Evolutionary conservation across 495 filamentous ascomycete genomes (phyloP).

Genomic region (Neurospora pannonica): DNA sequence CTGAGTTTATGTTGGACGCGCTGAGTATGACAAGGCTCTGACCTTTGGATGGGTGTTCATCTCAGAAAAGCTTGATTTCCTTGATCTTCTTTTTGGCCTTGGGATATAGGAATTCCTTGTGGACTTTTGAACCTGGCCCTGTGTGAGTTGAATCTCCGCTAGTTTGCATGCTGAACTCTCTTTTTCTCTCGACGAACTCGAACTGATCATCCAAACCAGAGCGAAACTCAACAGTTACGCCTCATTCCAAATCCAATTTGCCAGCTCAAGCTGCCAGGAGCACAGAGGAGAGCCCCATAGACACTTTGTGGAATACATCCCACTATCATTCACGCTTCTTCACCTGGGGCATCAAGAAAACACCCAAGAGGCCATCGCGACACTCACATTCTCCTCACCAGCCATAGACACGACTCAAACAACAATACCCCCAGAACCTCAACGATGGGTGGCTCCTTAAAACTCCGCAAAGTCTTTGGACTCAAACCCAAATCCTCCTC

Average conservation of each 20-base stretch:
- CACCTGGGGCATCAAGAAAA: neutral
- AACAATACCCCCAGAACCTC: neutral
- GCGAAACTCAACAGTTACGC: neutral
- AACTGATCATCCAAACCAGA: neutral
- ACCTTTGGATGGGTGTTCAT: neutral
- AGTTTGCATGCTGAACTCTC: neutral
- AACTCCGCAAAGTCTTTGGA: neutral
- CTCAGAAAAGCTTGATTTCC: neutral
- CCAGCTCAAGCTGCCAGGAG: neutral
- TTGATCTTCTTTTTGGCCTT: neutral
- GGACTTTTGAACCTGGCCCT: neutral
- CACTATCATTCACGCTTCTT: neutral
- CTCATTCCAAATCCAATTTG: neutral
- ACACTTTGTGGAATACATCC: neutral
- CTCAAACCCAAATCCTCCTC: neutral
- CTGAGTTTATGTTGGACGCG: neutral
- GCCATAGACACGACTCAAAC: neutral
- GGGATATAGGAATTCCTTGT: neutral
- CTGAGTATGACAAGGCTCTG: neutral
- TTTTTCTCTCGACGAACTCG: neutral
- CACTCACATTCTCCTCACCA: neutral
- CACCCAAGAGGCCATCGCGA: neutral
- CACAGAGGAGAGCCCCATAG: no score
- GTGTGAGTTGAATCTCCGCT: neutral
- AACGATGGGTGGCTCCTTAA: neutral